Evolutionary conservation across 176 grass and related monocot species (phyloP), one percentile per base, ranked within the genome.

Genomic region (Leersia perrieri): DNA sequence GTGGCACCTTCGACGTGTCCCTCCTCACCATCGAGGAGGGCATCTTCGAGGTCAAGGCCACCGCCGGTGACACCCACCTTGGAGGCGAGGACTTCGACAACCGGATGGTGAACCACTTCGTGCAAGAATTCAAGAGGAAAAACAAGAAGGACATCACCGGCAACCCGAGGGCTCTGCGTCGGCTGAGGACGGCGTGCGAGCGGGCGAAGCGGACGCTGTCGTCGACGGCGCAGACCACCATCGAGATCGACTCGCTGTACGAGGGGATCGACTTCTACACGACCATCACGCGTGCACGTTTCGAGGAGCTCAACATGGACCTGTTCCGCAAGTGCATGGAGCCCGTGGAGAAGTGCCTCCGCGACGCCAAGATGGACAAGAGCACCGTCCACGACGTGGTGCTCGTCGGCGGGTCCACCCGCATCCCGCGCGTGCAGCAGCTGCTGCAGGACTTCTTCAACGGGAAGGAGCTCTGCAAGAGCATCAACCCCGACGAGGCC

Each of bases 351-450:
- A 97, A 97, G 89, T 97, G 94, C 81, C 75, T 94, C 44, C 77
- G 91, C n/a, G 94, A 97, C 74, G 91, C 92, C 49, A 97, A 97
- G 89, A 94, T 97, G 94, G 94, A 97, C 87, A 97, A 94, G 80
- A 88, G 89, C 80, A 84, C 26, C n/a, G 42, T 97, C 32, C 89
- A 97, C 79, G 94, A 97, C 63, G 89, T 97, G 4, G 92, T 97
- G 29, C 85, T 97, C 40, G 94, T 97, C 2, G 94, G 94, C 61
- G 94, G 94, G 12, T 97, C 94, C 76, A 97, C 92, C 51, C 80
- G 94, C 29, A 97, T 97, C 34, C 94, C 94, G 4, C 86, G 85
- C 22, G 94, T 97, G 49, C 94, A 97, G 80, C 92, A 90, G 81
- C 85, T 99, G 3, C 90, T 99, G 47, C 92, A 95, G 79, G 96